Conservation (phyloP, 768 basidiomycete genomes). For the Dacryopinax spathularia region DNA sequence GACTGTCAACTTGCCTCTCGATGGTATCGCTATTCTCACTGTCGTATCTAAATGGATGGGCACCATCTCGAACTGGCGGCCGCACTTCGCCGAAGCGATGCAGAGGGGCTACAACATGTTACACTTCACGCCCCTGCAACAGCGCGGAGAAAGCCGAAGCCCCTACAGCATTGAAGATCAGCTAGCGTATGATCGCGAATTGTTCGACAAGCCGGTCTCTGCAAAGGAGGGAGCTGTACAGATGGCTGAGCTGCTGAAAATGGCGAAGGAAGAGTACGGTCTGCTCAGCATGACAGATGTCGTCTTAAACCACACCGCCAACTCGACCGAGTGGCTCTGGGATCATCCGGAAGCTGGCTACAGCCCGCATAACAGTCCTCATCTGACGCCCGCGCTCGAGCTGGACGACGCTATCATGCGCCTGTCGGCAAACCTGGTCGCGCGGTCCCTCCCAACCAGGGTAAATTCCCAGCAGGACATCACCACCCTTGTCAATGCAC, state of each 20-base stretch:
- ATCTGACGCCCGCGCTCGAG: constrained; percentile 83
- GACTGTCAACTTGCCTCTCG: constrained; percentile 58
- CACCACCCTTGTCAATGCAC: constrained; percentile 45
- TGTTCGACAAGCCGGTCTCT: constrained; percentile 35
- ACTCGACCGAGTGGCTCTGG: constrained; percentile 79
- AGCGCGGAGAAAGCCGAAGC: constrained; percentile 74
- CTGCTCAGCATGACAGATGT: constrained; percentile 85
- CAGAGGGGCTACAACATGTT: constrained; percentile 95
- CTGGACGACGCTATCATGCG: constrained; percentile 75
- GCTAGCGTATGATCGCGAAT: constrained; percentile 58
- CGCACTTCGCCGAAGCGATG: constrained; percentile 68
- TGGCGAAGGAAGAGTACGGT: constrained; percentile 74
- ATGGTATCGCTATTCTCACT: constrained; percentile 78
- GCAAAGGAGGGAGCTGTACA: constrained; percentile 38
- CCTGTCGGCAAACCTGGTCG: constrained; percentile 52
- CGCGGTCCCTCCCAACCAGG: constrained; percentile 55
- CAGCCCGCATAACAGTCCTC: constrained; percentile 80
- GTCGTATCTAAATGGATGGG: constrained; percentile 99
- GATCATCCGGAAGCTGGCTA: constrained; percentile 96
- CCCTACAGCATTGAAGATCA: constrained; percentile 93
- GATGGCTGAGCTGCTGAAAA: constrained; percentile 48
- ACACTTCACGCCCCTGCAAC: constrained; percentile 91
- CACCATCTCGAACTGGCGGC: constrained; percentile 56
- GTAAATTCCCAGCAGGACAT: constrained; percentile 58
- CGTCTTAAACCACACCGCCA: constrained; percentile 93